Percentiles rank a stretch among this genome's conserved stretches.
Conservation (phyloP, 176 grass and related monocot genomes). For the Carex myosuroides region DNA sequence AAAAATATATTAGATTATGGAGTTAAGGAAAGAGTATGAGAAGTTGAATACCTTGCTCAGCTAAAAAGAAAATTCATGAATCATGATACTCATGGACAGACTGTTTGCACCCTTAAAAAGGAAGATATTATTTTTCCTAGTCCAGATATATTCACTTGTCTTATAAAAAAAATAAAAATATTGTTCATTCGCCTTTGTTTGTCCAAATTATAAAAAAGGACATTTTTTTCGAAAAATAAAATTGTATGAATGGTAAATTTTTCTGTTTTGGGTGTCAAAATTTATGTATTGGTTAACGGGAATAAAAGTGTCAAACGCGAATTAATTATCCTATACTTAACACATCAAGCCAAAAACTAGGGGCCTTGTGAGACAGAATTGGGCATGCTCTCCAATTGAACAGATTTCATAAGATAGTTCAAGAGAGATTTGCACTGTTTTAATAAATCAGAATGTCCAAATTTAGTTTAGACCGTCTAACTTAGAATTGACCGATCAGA, state of each 20-base stretch:
- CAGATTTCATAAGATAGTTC: background rate
- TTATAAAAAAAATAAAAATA: background rate
- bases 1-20: background rate
- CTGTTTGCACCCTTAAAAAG: background rate
- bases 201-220: background rate
- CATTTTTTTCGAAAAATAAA: background rate
- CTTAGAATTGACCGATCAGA: background rate
- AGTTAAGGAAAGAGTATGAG: background rate
- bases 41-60: background rate
- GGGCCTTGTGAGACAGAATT: background rate
- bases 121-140: background rate
- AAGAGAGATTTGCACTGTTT: background rate
- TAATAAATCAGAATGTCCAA: background rate
- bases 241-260: background rate
- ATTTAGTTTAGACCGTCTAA: background rate
- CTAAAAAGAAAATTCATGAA: background rate
- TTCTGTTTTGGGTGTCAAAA: background rate
- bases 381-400: background rate
- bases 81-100: background rate
- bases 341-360: background rate
- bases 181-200: background rate
- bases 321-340: background rate
- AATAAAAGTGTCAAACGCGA: background rate
- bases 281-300: background rate
- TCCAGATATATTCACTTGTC: background rate